Evolutionary conservation across 208 protist genomes (phyloP).

Genomic region (Crithidia bombi): DNA sequence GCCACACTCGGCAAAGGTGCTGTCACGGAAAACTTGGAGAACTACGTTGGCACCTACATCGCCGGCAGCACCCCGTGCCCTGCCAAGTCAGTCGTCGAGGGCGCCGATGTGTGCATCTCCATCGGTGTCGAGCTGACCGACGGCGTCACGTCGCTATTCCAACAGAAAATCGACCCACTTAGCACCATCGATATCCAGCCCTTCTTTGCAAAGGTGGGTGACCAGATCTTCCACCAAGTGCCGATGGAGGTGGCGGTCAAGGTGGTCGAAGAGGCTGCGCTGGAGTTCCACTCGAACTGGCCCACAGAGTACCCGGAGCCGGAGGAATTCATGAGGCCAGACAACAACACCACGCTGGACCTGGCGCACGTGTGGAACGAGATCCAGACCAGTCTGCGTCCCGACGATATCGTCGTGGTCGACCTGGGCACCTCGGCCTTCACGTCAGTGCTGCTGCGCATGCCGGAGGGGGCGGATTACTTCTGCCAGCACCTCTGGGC

Average conservation of each 20-base stretch:
- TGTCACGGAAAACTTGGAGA: constrained; percentile 46
- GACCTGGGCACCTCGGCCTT: constrained; percentile 61
- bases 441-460: constrained; percentile 38
- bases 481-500: constrained; percentile 51
- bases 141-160: constrained; percentile 40
- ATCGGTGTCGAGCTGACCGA: constrained; percentile 53
- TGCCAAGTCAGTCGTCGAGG: constrained; percentile 41
- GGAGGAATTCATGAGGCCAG: constrained; percentile 21
- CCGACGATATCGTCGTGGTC: constrained; percentile 50
- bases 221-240: constrained; percentile 47
- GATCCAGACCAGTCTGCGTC: constrained; percentile 41
- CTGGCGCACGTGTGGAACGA: constrained; percentile 54
- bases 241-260: constrained; percentile 50
- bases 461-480: constrained; percentile 36
- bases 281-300: constrained; percentile 40
- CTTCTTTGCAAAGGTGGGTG: constrained; percentile 43
- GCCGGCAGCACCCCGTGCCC: constrained; percentile 29
- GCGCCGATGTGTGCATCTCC: constrained; percentile 50
- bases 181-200: constrained; percentile 59
- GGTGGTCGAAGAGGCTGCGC: constrained; percentile 40
- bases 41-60: constrained; percentile 62
- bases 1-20: constrained; percentile 50
- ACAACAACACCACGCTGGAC: constrained; percentile 28
- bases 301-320: constrained; percentile 45
- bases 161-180: constrained; percentile 45